Evolutionary conservation across 257 asterid genomes (phyloP).

Genomic region (Avicennia marina): DNA sequence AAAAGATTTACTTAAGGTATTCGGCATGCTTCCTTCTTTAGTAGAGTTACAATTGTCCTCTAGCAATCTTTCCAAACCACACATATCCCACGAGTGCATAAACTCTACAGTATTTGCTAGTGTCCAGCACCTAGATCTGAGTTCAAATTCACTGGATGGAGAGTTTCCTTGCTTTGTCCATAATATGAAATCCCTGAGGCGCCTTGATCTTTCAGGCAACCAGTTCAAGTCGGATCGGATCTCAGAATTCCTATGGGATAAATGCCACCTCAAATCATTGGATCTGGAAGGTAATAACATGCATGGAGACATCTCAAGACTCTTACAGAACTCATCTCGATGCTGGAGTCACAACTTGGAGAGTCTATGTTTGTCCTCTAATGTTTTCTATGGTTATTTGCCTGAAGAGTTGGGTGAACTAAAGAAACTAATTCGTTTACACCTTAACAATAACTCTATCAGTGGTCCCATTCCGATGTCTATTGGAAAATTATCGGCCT

Average conservation of each 20-base stretch:
- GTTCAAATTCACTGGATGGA: no score
- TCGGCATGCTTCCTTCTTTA: no score
- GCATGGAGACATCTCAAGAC: conserved; percentile 2
- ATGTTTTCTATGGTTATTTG: not conserved
- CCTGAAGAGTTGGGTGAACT: not conserved
- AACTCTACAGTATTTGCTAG: no score
- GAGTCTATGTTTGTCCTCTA: not conserved
- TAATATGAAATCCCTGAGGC: no score
- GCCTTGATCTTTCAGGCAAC: no score
- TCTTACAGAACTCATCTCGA: not conserved
- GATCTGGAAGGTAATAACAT: not conserved
- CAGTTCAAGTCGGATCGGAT: not conserved
- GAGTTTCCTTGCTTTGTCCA: no score
- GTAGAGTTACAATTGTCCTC: no score
- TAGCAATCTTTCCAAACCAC: no score
- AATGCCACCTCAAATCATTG: conserved; percentile 5
- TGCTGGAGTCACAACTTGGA: not conserved
- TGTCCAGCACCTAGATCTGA: no score
- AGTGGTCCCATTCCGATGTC: not conserved
- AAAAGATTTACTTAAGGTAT: no score
- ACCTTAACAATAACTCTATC: not conserved
- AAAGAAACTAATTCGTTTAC: not conserved
- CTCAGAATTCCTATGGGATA: not conserved
- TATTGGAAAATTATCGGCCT: not conserved
- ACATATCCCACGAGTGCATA: no score